Evolutionary conservation across 805 yeast genomes (phyloP).

Genomic region (Ogataea ganodermae): DNA sequence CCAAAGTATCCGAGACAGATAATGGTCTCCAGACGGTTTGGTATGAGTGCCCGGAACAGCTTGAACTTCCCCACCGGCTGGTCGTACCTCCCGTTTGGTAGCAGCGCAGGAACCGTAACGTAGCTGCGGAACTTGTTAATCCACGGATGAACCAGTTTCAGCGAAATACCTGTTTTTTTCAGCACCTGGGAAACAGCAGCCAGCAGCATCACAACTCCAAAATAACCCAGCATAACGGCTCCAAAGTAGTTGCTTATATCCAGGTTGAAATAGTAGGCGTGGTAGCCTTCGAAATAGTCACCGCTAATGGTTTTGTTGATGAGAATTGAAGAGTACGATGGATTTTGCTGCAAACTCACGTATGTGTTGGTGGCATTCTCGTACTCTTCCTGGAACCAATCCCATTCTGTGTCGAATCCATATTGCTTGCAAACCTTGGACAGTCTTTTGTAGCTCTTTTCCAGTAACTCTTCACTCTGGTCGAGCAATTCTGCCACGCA

Average conservation of each 20-base stretch:
- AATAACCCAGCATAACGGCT: conserved; percentile 37
- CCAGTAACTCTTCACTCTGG: conserved; percentile 1
- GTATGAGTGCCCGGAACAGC: conserved; percentile 25
- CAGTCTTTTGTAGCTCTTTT: conserved; percentile 6
- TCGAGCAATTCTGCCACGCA: conserved; percentile 15
- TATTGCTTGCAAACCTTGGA: conserved; percentile 8
- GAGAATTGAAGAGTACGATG: conserved; percentile 20
- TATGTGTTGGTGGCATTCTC: conserved; percentile 27
- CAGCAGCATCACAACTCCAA: conserved; percentile 41
- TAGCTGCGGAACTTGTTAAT: conserved; percentile 38
- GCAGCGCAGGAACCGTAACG: conserved; percentile 42
- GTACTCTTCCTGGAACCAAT: conserved; percentile 24
- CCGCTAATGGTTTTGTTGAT: conserved; percentile 14
- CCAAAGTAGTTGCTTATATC: conserved; percentile 38
- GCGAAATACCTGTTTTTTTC: conserved; percentile 30
- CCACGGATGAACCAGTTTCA: conserved; percentile 33
- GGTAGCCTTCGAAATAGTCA: conserved; percentile 13
- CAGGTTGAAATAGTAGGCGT: conserved; percentile 24
- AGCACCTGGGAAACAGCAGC: conserved; percentile 39
- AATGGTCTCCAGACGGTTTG: conserved; percentile 38
- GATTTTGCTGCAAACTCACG: conserved; percentile 1
- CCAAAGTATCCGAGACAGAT: conserved; percentile 30
- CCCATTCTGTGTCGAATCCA: not conserved
- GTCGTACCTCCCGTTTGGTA: conserved; percentile 26
- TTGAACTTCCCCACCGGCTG: conserved; percentile 19